Evolutionary conservation across 495 filamentous ascomycete species (phyloP), one percentile per base, ranked within the genome.

Genomic region (Cercophora newfieldiana): DNA sequence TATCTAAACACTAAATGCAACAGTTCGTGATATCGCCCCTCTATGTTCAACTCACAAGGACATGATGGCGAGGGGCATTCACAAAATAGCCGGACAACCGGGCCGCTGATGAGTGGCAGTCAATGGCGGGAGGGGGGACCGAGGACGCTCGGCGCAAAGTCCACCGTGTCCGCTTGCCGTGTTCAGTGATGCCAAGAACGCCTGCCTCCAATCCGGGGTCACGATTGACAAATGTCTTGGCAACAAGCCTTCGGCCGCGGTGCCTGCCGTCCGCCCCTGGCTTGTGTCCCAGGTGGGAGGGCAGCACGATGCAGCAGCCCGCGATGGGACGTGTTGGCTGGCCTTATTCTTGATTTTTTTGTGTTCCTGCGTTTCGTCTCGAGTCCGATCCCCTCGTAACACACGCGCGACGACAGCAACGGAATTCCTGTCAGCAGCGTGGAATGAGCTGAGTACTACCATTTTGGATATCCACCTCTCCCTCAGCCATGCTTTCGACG

Each of bases 151-250:
- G 37, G 37, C 10, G 37, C 54, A 57, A 16, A 21, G 44, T 28
- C 22, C 24, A 61, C 59, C 59, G 59, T 61, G 59, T 61, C 59
- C 59, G 33, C 59, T 61, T 50, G 26, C 28, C 10, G 37, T 18
- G 19, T 19, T 28, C 33, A 61, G 37, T 7, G 14, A 19, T 61
- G 44, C 58, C 58, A 44, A 61, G 31, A 8, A 31, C 26, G 3
- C 12, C 18, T 30, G 44, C 37, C 24, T 19, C 59, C 47, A 51
- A 61, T 61, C 59, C 59, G 44, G 59, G 59, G 37, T 61, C 18
- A 44, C 24, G 37, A 10, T 21, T 14, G 29, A 31, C 7, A 12
- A 49, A 22, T 18, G 59, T 21, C 59, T 61, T 61, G 59, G 59
- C 59, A 57, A 8, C 19, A 44, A 22, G 49, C 49, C 49, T n/a